Evolutionary conservation across 192 early-diverging fungal genomes (phyloP).

Genomic region (Glomus cerebriforme): DNA sequence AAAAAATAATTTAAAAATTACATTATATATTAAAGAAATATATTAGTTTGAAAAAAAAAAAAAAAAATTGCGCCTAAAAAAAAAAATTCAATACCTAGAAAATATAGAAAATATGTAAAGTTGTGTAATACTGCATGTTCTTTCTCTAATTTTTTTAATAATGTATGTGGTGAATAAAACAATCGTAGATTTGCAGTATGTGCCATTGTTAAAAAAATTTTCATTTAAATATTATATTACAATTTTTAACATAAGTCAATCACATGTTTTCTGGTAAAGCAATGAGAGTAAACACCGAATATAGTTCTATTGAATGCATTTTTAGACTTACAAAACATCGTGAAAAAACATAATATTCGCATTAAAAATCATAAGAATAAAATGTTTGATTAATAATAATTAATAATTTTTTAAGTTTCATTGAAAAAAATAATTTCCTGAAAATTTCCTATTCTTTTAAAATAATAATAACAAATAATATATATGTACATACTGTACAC

Average conservation of each 20-base stretch:
- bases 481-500: too few relatives aligned
- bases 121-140: too few relatives aligned
- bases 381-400: too few relatives aligned
- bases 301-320: neutral
- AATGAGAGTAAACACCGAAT: neutral
- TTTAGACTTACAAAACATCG: neutral
- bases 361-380: too few relatives aligned
- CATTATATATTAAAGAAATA: too few relatives aligned
- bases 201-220: neutral
- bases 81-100: too few relatives aligned
- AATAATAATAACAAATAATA: neutral
- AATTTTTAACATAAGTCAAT: neutral
- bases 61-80: neutral
- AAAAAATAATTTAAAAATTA: neutral
- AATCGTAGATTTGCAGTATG: neutral
- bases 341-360: too few relatives aligned
- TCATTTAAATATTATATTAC: neutral
- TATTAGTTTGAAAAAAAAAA: neutral
- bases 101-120: too few relatives aligned
- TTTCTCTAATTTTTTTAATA: neutral
- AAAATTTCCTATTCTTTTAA: neutral
- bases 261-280: too few relatives aligned
- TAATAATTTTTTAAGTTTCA: neutral
- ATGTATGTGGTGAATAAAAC: neutral
- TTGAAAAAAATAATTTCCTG: neutral